Evolutionary conservation across 2,329 filamentous ascomycete species (phyloP).

Genomic region (Aureobasidium sp.): DNA sequence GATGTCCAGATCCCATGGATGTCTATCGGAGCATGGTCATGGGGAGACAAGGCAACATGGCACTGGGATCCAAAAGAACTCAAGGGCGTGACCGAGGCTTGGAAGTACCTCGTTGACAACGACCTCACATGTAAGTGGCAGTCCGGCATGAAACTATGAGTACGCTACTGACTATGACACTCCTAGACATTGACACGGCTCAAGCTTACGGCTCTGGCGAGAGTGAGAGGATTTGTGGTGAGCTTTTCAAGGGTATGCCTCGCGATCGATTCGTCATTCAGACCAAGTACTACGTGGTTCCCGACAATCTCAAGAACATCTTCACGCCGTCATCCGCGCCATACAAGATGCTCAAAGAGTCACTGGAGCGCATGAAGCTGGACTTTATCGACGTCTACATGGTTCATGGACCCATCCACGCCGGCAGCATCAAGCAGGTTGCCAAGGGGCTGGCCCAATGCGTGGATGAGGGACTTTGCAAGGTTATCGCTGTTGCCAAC

Average conservation of each 20-base stretch:
- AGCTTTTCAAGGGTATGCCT: constrained; percentile 41
- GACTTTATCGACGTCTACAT: constrained; percentile 45
- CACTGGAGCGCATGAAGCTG: constrained; percentile 41
- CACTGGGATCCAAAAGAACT: constrained; percentile 42
- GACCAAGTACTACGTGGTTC: constrained; percentile 46
- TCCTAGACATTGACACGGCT: constrained; percentile 45
- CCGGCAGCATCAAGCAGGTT: constrained; percentile 42
- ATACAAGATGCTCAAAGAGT: constrained; percentile 39
- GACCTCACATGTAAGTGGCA: constrained; percentile 37
- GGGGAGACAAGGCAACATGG: constrained; percentile 31
- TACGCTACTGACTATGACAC: background rate
- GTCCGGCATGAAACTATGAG: background rate
- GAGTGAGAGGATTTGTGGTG: constrained; percentile 47
- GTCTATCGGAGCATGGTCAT: constrained; percentile 32
- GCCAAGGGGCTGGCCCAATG: constrained; percentile 49
- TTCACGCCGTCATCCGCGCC: constrained; percentile 38
- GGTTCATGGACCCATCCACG: constrained; percentile 49
- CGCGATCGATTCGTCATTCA: constrained; percentile 44
- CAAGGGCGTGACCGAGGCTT: constrained; percentile 41
- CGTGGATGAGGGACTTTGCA: constrained; percentile 45
- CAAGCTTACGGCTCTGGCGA: constrained; percentile 48
- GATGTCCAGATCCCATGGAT: constrained; percentile 28
- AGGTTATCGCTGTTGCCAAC: constrained; percentile 50
- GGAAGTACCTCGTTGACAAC: constrained; percentile 40
- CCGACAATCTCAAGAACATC: constrained; percentile 37